Conservation (phyloP, 148 eudicot genomes). For the Talinum fruticosum region DNA sequence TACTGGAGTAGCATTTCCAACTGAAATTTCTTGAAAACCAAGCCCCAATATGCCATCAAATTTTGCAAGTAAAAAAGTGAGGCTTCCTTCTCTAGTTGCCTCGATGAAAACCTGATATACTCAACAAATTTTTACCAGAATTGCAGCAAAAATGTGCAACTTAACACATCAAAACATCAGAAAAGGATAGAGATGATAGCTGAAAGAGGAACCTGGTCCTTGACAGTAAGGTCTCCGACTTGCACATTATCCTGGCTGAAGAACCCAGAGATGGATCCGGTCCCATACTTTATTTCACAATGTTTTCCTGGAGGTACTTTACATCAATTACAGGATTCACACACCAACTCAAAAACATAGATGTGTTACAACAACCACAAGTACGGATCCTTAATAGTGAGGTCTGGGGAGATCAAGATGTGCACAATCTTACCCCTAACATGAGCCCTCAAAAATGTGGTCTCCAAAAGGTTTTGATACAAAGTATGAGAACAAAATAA, state of each 20-base stretch:
- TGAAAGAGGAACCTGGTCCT: conserved; percentile 50
- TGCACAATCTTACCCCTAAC: background rate
- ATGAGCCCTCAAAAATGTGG: background rate
- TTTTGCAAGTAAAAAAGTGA: conserved; percentile 48
- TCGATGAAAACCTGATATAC: conserved; percentile 64
- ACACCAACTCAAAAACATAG: background rate
- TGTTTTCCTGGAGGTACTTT: conserved; percentile 40
- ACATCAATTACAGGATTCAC: background rate
- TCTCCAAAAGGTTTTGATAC: background rate
- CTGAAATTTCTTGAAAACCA: conserved; percentile 81
- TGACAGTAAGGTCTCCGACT: conserved; percentile 64
- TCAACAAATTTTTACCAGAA: background rate
- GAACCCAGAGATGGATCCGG: conserved; percentile 72
- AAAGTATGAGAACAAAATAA: background rate
- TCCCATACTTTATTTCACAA: conserved; percentile 55
- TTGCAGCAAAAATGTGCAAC: background rate
- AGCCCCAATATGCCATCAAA: conserved; percentile 91
- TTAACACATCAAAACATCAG: background rate
- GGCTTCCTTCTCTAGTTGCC: conserved; percentile 64
- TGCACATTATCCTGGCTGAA: conserved; percentile 68
- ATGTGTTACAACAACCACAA: background rate
- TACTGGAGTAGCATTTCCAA: conserved; percentile 60
- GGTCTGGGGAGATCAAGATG: background rate
- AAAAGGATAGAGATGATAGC: too few relatives aligned
- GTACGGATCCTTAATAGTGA: background rate